phyloP scores from a whole-genome alignment of 352 stramenopile genomes.

The Phytopythium aichiense region DNA sequence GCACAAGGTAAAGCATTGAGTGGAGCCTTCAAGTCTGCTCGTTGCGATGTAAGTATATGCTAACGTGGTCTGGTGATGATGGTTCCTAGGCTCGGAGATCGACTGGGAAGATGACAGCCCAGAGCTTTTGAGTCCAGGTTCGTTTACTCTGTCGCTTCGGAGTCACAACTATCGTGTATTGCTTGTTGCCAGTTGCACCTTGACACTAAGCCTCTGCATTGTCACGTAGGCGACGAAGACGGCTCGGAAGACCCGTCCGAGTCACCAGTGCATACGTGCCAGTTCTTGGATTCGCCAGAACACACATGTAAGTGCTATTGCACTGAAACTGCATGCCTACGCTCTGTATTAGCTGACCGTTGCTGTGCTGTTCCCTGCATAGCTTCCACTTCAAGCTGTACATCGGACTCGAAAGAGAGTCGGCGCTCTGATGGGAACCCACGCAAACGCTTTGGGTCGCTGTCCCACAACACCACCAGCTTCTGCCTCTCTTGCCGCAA shows the following conservation, averaged over 20 bases:
- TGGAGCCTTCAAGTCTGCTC: not conserved
- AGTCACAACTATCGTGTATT: not conserved
- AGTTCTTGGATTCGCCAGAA: constrained; percentile 1
- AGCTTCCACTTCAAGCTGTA: constrained; percentile 27
- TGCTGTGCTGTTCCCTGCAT: not conserved
- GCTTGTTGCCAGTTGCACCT: not conserved
- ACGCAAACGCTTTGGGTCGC: not conserved
- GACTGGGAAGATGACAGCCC: constrained; percentile 14
- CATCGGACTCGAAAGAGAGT: constrained; percentile 15
- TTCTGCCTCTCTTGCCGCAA: constrained; percentile 6
- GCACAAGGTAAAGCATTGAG: not conserved
- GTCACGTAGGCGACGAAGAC: constrained; percentile 10
- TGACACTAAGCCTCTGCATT: not conserved
- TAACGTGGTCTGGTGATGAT: not conserved
- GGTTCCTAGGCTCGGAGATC: not conserved
- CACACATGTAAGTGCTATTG: constrained; percentile 1
- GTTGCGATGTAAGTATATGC: not conserved
- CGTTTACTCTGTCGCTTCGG: not conserved
- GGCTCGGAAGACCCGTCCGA: constrained; percentile 19
- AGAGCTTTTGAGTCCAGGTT: not conserved
- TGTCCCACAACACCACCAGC: not conserved
- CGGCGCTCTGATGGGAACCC: not conserved
- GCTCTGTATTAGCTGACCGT: not conserved
- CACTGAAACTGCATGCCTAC: not conserved
- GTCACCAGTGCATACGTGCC: constrained; percentile 12